These are phyloP conservation scores for Globisporangium orthogonon DNA, from an alignment of 352 stramenopile genomes.

Conservation along the genomic window DNA sequence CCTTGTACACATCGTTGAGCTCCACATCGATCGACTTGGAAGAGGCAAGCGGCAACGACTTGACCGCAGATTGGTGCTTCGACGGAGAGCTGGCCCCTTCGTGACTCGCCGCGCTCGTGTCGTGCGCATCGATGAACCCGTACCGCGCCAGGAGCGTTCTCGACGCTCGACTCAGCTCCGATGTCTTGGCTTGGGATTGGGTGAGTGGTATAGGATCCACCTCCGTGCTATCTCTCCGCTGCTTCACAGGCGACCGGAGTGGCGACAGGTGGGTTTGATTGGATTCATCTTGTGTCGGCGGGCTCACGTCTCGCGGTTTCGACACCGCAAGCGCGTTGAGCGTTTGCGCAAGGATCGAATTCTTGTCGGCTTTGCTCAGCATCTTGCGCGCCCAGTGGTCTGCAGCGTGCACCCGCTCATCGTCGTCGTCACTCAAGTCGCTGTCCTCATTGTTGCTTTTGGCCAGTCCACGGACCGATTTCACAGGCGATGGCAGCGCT, in stretches of 20 bases:
- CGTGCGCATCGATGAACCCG: constrained; percentile 70
- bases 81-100: constrained; percentile 15
- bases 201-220: constrained; percentile 2
- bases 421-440: constrained; percentile 1
- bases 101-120: constrained; percentile 11
- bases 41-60: constrained; percentile 4
- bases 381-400: constrained; percentile 59
- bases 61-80: constrained; percentile 14
- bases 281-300: constrained; percentile 9
- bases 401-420: constrained; percentile 18
- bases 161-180: constrained; percentile 74
- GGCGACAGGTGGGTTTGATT: constrained; percentile 14
- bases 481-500: constrained; percentile 1
- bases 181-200: constrained; percentile 16
- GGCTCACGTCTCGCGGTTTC: constrained; percentile 2
- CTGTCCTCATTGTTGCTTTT: constrained; percentile 12
- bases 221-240: background rate
- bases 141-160: constrained; percentile 80
- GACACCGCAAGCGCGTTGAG: constrained; percentile 49
- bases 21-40: constrained; percentile 61
- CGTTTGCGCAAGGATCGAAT: constrained; percentile 46
- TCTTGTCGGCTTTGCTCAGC: constrained; percentile 44
- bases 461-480: constrained; percentile 4
- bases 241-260: constrained; percentile 14
- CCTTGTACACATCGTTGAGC: constrained; percentile 67